These are phyloP conservation scores for Elongisporangium undulatum DNA, from an alignment of 352 stramenopile genomes.

Conservation along the genomic window DNA sequence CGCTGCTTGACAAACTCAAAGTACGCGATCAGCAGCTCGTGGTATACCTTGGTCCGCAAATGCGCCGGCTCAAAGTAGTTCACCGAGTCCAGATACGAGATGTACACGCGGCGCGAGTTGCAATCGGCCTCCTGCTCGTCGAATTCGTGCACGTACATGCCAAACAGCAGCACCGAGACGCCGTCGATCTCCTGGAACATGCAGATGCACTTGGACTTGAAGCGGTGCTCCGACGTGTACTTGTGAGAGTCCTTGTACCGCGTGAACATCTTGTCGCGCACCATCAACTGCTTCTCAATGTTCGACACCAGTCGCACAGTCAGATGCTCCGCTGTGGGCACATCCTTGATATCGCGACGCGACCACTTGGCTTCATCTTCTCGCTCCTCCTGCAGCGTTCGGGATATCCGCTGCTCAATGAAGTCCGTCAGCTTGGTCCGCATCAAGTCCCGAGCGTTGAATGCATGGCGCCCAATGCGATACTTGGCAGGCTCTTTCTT, in stretches of 20 bases:
- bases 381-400: constrained; percentile 86
- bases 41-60: constrained; percentile 98
- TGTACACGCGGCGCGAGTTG: constrained; percentile 95
- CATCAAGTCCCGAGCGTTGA: constrained; percentile 94
- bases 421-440: constrained; percentile 94
- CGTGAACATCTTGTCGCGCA: constrained; percentile 94
- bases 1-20: constrained; percentile 96
- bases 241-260: constrained; percentile 91
- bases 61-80: constrained; percentile 97
- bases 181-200: constrained; percentile 99
- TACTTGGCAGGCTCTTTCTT: constrained; percentile 82
- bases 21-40: constrained; percentile 98
- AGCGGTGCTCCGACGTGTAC: constrained; percentile 86
- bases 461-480: constrained; percentile 81
- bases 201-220: constrained; percentile 98
- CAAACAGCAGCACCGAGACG: constrained; percentile 99
- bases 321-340: constrained; percentile 88
- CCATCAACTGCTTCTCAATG: constrained; percentile 94
- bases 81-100: constrained; percentile 99
- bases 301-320: constrained; percentile 95
- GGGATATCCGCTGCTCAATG: constrained; percentile 89
- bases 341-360: constrained; percentile 81
- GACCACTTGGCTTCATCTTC: constrained; percentile 84
- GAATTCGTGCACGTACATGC: constrained; percentile 99
- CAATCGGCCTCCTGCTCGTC: constrained; percentile 95